Conservation (phyloP, 805 yeast genomes). For the Suhomyces sp. region DNA sequence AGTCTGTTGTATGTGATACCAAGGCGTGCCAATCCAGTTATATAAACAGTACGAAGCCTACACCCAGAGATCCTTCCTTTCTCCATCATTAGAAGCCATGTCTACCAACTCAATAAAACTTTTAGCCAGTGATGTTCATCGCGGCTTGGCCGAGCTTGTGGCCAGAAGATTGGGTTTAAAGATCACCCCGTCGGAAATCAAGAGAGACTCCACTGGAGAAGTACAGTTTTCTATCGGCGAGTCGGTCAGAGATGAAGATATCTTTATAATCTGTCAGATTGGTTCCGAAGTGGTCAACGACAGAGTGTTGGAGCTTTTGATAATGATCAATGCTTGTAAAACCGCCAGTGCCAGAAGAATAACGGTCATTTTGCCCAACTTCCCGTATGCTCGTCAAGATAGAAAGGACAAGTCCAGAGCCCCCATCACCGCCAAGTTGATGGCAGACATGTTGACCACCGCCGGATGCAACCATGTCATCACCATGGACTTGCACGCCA, state of each 20-base stretch:
- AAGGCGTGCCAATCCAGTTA: not conserved
- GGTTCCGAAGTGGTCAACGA: conserved; percentile 80
- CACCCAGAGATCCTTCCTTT: not conserved
- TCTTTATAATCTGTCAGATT: conserved; percentile 73
- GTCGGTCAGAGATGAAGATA: conserved; percentile 82
- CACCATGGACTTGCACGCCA: conserved; percentile 86
- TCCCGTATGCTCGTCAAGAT: conserved; percentile 88
- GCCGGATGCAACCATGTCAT: conserved; percentile 87
- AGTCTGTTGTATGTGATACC: conserved; percentile 1
- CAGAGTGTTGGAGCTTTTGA: conserved; percentile 66
- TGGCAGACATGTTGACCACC: conserved; percentile 78
- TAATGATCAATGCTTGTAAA: conserved; percentile 79
- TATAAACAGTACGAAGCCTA: not conserved
- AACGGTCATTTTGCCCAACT: conserved; percentile 79
- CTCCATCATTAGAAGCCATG: conserved; percentile 36
- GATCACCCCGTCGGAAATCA: conserved; percentile 60
- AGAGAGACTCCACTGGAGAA: conserved; percentile 69
- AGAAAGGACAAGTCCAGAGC: conserved; percentile 83
- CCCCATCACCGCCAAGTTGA: conserved; percentile 79
- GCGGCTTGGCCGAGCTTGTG: conserved; percentile 68
- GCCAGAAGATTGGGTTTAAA: conserved; percentile 58
- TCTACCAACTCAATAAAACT: conserved; percentile 70
- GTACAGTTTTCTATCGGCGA: conserved; percentile 76
- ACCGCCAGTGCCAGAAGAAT: conserved; percentile 81
- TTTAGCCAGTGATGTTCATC: conserved; percentile 65